These are phyloP conservation scores for Nectriaceae sp. DNA, from an alignment of 2,329 filamentous ascomycete species.

Conservation along the genomic window DNA sequence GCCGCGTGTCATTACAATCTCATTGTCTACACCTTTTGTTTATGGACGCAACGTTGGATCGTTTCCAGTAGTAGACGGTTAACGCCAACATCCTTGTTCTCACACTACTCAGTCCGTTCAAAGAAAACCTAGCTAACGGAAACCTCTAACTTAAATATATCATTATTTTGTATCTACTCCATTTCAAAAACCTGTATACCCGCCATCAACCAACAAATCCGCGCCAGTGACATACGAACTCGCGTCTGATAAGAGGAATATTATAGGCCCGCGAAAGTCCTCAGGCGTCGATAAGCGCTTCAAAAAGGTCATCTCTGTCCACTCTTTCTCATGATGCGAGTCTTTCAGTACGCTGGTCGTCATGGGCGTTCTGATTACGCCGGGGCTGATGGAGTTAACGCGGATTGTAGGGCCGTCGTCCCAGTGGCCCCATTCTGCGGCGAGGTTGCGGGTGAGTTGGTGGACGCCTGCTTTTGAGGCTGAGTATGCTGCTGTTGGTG, in stretches of 20 bases:
- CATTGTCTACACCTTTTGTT: too few species aligned
- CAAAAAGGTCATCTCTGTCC: not conserved
- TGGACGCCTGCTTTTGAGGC: not conserved
- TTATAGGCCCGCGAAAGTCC: not conserved
- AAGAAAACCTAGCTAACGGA: too few species aligned
- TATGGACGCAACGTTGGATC: too few species aligned
- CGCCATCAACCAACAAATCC: not conserved
- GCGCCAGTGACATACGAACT: not conserved
- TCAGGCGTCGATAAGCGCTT: not conserved
- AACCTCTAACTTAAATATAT: too few species aligned
- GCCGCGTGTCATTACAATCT: too few species aligned
- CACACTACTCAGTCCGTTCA: too few species aligned
- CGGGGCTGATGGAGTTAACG: not conserved
- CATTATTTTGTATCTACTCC: too few species aligned
- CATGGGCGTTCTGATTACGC: not conserved
- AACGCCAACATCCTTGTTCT: too few species aligned
- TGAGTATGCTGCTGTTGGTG: not conserved
- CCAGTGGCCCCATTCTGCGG: not conserved
- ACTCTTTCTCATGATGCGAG: not conserved
- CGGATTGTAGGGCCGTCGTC: not conserved
- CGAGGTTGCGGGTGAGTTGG: not conserved
- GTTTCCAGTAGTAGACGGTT: too few species aligned
- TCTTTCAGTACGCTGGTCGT: not conserved
- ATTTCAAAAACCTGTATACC: not conserved
- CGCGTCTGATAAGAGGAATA: not conserved